These are phyloP conservation scores for Cytospora mali DNA, from an alignment of 2,329 filamentous ascomycete genomes.

Conservation along the genomic window DNA sequence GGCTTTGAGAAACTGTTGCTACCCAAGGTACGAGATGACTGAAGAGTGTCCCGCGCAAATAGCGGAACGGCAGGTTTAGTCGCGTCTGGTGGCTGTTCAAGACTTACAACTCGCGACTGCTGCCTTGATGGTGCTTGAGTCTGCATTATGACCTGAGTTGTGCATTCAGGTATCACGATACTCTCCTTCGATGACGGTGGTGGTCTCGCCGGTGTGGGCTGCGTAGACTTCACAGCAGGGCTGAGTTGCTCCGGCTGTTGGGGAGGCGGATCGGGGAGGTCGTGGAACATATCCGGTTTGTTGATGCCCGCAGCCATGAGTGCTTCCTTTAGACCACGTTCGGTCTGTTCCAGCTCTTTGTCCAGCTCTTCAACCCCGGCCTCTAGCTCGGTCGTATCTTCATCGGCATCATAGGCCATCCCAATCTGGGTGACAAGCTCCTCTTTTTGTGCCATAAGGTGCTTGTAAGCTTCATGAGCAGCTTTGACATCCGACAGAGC, in stretches of 20 bases:
- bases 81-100: slow-evolving; percentile 22
- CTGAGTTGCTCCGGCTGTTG: slow-evolving; percentile 34
- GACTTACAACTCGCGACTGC: slow-evolving; percentile 20
- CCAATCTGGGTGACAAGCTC: slow-evolving; percentile 50
- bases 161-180: slow-evolving; percentile 37
- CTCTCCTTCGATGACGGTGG: slow-evolving; percentile 39
- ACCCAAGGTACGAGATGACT: slow-evolving; percentile 3
- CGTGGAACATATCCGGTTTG: slow-evolving; percentile 45
- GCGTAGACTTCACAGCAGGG: slow-evolving; percentile 49
- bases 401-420: slow-evolving; percentile 52
- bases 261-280: slow-evolving; percentile 35
- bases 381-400: slow-evolving; percentile 57
- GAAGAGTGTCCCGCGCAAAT: slow-evolving; percentile 28
- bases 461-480: slow-evolving; percentile 47
- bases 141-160: slow-evolving; percentile 54
- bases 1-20: slow-evolving; percentile 4
- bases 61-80: slow-evolving; percentile 20
- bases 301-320: slow-evolving; percentile 49
- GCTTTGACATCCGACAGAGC: slow-evolving; percentile 45
- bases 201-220: slow-evolving; percentile 39
- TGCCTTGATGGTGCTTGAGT: slow-evolving; percentile 45
- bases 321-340: slow-evolving; percentile 44
- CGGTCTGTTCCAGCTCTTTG: slow-evolving; percentile 47
- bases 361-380: slow-evolving; percentile 51
- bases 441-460: slow-evolving; percentile 48